phyloP scores from a whole-genome alignment of 495 filamentous ascomycete species.

The Tuber aestivum region DNA sequence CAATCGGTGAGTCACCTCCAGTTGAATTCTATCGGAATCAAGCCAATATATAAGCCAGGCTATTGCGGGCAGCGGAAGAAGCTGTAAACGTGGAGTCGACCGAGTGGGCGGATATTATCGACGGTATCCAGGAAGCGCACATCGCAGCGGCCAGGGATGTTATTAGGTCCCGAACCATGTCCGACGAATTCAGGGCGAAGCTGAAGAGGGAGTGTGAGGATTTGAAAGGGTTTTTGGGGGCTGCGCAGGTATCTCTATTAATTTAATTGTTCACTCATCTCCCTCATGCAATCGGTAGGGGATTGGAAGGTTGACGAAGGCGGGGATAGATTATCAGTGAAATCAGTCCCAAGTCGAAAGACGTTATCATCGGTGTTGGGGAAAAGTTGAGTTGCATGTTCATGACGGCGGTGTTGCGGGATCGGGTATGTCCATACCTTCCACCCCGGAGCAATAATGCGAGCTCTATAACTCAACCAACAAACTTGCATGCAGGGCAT shows the following conservation, averaged over 20 bases:
- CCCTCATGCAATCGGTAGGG: background rate
- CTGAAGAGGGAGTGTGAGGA: slow-evolving; percentile 65
- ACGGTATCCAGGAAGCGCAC: slow-evolving; percentile 69
- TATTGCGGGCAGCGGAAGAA: slow-evolving; percentile 62
- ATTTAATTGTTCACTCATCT: background rate
- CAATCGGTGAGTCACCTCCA: slow-evolving; percentile 67
- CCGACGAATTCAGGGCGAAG: slow-evolving; percentile 51
- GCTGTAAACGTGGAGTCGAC: slow-evolving; percentile 57
- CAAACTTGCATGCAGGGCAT: slow-evolving; percentile 51
- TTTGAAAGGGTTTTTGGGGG: slow-evolving; percentile 54
- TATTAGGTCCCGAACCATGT: slow-evolving; percentile 57
- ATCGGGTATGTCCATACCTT: slow-evolving; percentile 47
- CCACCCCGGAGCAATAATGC: background rate
- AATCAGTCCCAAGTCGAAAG: slow-evolving; percentile 71
- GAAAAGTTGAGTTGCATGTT: slow-evolving; percentile 88
- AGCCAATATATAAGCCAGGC: slow-evolving; percentile 46
- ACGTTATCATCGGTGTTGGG: slow-evolving; percentile 79
- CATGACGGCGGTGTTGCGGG: slow-evolving; percentile 71
- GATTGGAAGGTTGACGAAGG: background rate
- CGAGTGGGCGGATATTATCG: slow-evolving; percentile 62
- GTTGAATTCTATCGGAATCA: background rate
- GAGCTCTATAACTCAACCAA: slow-evolving; percentile 10
- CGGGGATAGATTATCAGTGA: slow-evolving; percentile 51
- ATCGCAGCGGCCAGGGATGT: slow-evolving; percentile 58
- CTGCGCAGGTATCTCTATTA: slow-evolving; percentile 41